These are phyloP conservation scores for Spirogloea muscicola DNA, from an alignment of 139 green algal species.

Conservation along the genomic window DNA sequence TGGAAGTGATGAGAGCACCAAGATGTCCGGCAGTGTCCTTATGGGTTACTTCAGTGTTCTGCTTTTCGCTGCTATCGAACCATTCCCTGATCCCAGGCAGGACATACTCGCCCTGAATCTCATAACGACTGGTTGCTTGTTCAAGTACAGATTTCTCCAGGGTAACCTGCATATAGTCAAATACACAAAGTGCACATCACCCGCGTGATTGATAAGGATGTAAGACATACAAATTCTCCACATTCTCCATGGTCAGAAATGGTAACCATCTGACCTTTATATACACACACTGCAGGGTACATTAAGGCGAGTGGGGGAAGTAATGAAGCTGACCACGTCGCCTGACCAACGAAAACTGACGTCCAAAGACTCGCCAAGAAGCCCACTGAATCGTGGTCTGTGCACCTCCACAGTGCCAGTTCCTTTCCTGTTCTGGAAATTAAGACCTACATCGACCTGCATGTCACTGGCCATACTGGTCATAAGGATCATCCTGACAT, in stretches of 20 bases:
- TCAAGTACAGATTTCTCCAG: constrained; percentile 46
- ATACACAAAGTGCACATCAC: background rate
- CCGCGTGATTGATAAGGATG: no score
- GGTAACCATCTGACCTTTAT: no score
- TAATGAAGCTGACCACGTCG: constrained; percentile 43
- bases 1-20: constrained; percentile 20
- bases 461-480: background rate
- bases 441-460: constrained; percentile 34
- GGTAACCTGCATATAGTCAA: constrained; percentile 31
- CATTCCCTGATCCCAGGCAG: constrained; percentile 30
- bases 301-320: background rate
- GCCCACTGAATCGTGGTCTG: constrained; percentile 48
- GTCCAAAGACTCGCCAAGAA: constrained; percentile 44
- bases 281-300: background rate
- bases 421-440: constrained; percentile 43
- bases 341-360: constrained; percentile 46
- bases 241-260: no score
- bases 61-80: background rate
- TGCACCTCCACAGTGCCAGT: constrained; percentile 27
- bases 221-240: no score
- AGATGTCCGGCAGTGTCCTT: constrained; percentile 29
- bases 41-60: background rate
- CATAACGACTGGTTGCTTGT: constrained; percentile 48
- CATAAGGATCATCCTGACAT: no score
- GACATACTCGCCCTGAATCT: constrained; percentile 52